Evolutionary conservation across 2,329 filamentous ascomycete species (phyloP), one percentile per base, ranked within the genome.

Genomic region (Microcyclospora tardicrescens): DNA sequence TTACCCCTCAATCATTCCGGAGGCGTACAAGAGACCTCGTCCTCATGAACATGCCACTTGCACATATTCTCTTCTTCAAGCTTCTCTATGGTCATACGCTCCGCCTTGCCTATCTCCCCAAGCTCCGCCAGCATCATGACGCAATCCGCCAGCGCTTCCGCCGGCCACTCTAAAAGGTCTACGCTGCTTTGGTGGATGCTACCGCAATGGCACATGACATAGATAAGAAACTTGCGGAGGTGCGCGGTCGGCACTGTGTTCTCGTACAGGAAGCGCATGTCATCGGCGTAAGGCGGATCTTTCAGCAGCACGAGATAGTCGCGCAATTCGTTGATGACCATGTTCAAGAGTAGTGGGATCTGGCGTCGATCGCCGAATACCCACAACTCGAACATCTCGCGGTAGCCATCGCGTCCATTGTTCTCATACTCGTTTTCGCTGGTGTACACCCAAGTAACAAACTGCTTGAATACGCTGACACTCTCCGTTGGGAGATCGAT

Each of bases 401-500:
- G 11, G 16, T 11, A 40, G 27, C 35, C 16, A 15, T 4, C 19
- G 19, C 19, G 19, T 4, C 8, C 19, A 8, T 5, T 4, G 19
- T 24, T 4, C 19, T 24, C 19, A 8, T 24, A 24, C 19, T 24
- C 19, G 5, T 4, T 5, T 8, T 4, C 8, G 5, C 39, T 16
- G 28, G 36, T 28, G 31, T 42, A 42, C 13, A 42, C 11, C 35
- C 30, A 42, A 2, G 6, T 13, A 11, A 28, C n/a, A 24, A 42
- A 38, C 13, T 12, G 10, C 13, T 29, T 10, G 39, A 42, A 34
- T 10, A 16, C 16, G 5, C 27, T 32, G 27, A 13, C 13, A 9
- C 16, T 28, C 13, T 38, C 10, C 6, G 11, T 24, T 11, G 29
- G 35, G 10, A 38, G 16, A 13, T 38, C 28, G 24, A 47, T 19